A percentile compares a stretch with the other conserved stretches of the same genome.
These are phyloP conservation scores for Populus hybrid DNA, from an alignment of 441 rosid genomes.

Conservation along the genomic window DNA sequence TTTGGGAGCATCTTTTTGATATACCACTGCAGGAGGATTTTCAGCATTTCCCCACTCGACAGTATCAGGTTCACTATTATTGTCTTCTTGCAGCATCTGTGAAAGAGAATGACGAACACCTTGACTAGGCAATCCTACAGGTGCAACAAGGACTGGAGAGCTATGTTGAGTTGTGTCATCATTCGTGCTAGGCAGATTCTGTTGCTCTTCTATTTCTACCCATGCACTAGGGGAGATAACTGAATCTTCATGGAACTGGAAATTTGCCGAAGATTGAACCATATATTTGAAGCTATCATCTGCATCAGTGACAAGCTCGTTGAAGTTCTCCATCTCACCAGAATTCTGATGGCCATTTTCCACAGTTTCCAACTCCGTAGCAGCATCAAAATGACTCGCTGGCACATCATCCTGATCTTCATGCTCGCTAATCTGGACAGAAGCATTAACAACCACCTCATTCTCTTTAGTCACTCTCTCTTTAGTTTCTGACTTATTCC, in stretches of 20 bases:
- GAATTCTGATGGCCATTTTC: slow-evolving; percentile 25
- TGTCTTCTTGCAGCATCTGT: slow-evolving; percentile 80
- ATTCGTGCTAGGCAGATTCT: slow-evolving; percentile 30
- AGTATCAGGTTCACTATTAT: slow-evolving; percentile 57
- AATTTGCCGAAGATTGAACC: slow-evolving; percentile 17
- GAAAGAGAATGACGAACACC: slow-evolving; percentile 68
- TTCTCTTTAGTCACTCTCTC: slow-evolving; percentile 27
- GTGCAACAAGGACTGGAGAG: slow-evolving; percentile 30
- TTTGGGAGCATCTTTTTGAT: slow-evolving; percentile 67
- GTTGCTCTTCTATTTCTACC: slow-evolving; percentile 60
- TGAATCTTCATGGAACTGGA: slow-evolving; percentile 41
- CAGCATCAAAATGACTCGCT: slow-evolving; percentile 21
- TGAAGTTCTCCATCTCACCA: slow-evolving; percentile 25
- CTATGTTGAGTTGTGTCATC: slow-evolving; percentile 32
- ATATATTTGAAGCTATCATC: slow-evolving; percentile 29
- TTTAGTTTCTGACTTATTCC: slow-evolving; percentile 27
- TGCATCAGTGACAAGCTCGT: slow-evolving; percentile 24
- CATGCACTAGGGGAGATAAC: slow-evolving; percentile 57
- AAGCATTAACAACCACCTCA: slow-evolving; percentile 29
- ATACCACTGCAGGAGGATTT: slow-evolving; percentile 53
- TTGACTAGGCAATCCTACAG: slow-evolving; percentile 44
- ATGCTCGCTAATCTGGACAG: slow-evolving; percentile 26
- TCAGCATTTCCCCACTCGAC: slow-evolving; percentile 73
- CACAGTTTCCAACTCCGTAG: slow-evolving; percentile 30
- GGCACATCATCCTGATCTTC: slow-evolving; percentile 27